Evolutionary conservation across 2,329 filamentous ascomycete species (phyloP), one percentile per base, ranked within the genome.

Genomic region (Diaporthe longicolla): DNA sequence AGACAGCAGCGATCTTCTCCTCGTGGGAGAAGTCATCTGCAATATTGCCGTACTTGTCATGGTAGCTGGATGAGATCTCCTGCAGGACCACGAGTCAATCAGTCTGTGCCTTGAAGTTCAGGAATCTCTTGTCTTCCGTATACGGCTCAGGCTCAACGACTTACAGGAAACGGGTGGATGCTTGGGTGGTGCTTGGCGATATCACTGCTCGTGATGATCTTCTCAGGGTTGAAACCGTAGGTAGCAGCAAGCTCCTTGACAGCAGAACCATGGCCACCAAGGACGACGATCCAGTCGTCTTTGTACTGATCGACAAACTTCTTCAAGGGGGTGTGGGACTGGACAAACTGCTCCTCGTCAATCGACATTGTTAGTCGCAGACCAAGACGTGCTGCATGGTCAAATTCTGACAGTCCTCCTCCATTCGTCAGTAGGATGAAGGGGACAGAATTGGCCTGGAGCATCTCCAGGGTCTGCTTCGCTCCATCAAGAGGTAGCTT

Each of bases 401-500:
- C 88, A 1, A 85, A 84, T 80, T 95, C 93, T 71, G 89, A 89
- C 77, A 90, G 90, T 57, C 93, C 93, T 59, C 93, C 93, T 77
- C 93, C 92, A 81, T 94, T 95, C 73, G 93, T 94, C 71, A 94
- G 86, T 61, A 94, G 88, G 78, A 94, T 93, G 84, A 93, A 94
- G 0, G 92, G 93, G 26, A 94, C 91, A 4, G 84, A 82, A 71
- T 90, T 85, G n/a, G 83, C 79, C 77, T 92, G 90, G 15, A 94
- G 88, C 73, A 87, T 86, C 13, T 83, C 81, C 21, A 95, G 86
- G 1, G 92, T 86, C 75, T 90, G 84, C 10, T 86, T 85, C 7
- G 93, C 92, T 57, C 89, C 88, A 1, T 91, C 89, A 32, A 94
- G 84, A 6, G 92, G 88, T 54, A 88, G 88, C 19, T 89, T 89